Evolutionary conservation across 352 stramenopile species (phyloP), one percentile per base, ranked within the genome.

Genomic region (Pythium angustatum): DNA sequence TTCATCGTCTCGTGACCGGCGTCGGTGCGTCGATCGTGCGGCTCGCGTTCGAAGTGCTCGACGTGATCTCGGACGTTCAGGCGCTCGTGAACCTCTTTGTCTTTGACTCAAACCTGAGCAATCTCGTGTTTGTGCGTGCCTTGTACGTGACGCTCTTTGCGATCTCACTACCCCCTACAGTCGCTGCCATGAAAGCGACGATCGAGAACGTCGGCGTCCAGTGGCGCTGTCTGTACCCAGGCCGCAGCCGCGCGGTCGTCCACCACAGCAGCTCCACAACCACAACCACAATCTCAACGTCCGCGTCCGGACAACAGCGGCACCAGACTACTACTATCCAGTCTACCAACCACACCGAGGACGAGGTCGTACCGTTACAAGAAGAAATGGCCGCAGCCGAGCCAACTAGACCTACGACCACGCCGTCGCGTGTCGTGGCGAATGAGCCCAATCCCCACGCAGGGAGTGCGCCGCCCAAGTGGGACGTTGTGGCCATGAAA

Each of bases 61-160:
- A 72, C 40, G 48, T 72, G 15, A 44, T 62, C 15, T 68, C 65
- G 0, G 59, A 68, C 34, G 47, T 68, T 6, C 58, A 64, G 28
- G 27, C 65, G 38, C 59, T 72, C 6, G 45, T 68, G 34, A 61
- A 72, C 24, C n/a, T 72, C 28, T 72, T 72, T 53, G 4, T 68
- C 12, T 72, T 58, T 47, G 65, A 68, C 19, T 44, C 57, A 9
- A 68, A 45, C 10, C 45, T 72, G 28, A 58, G 24, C 11, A 52
- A 72, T 33, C 19, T 41, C 15, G 47, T 51, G 41, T 72, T 68
- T 41, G 53, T 64, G 28, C 44, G 59, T 17, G 58, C 53, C 27
- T 44, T 48, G 7, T 72, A 72, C 65, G 54, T 64, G 38, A 68
- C 59, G 41, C 44, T 61, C 7, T 68, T 68, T 40, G 45, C 34